phyloP scores from a whole-genome alignment of 106 monocot genomes.

The Xerophyta viscosa region DNA sequence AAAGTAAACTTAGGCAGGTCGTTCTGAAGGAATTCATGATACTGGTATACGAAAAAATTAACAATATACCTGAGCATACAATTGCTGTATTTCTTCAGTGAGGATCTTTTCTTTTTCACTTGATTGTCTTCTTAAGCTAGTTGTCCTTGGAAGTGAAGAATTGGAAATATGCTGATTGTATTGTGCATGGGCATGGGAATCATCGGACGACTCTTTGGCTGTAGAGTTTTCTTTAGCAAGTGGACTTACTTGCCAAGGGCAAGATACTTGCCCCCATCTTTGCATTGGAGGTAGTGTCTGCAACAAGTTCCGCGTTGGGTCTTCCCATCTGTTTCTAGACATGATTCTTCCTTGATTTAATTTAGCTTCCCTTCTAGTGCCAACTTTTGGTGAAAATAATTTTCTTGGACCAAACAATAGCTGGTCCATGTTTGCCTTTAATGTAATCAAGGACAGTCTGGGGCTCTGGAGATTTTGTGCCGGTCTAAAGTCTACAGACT shows the following conservation, averaged over 20 bases:
- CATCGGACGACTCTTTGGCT: constrained; percentile 9
- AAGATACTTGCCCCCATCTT: constrained; percentile 77
- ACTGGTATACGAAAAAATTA: neutral
- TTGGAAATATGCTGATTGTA: neutral
- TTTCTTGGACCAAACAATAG: constrained; percentile 11
- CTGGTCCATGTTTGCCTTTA: constrained; percentile 22
- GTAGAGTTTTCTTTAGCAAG: constrained; percentile 6
- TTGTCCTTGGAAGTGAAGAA: constrained; percentile 7
- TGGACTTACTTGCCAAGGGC: constrained; percentile 43
- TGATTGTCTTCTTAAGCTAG: constrained; percentile 20
- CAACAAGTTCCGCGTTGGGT: constrained; percentile 6
- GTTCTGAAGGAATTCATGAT: neutral
- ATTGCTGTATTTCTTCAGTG: constrained; percentile 22
- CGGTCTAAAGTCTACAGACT: constrained; percentile 4
- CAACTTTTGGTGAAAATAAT: constrained; percentile 34
- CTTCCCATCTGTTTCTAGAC: constrained; percentile 6
- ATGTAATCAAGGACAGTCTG: constrained; percentile 10
- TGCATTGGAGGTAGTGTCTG: constrained; percentile 1
- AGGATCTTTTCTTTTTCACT: constrained; percentile 27
- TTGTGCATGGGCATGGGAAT: constrained; percentile 7
- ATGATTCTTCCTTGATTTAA: constrained; percentile 12
- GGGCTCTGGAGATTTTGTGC: constrained; percentile 16
- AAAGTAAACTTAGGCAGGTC: too few relatives aligned
- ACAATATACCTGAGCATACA: constrained; percentile 25
- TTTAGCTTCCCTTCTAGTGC: constrained; percentile 10